Conservation (phyloP, 2,329 filamentous ascomycete genomes). For the Colletotrichum liriopes region DNA sequence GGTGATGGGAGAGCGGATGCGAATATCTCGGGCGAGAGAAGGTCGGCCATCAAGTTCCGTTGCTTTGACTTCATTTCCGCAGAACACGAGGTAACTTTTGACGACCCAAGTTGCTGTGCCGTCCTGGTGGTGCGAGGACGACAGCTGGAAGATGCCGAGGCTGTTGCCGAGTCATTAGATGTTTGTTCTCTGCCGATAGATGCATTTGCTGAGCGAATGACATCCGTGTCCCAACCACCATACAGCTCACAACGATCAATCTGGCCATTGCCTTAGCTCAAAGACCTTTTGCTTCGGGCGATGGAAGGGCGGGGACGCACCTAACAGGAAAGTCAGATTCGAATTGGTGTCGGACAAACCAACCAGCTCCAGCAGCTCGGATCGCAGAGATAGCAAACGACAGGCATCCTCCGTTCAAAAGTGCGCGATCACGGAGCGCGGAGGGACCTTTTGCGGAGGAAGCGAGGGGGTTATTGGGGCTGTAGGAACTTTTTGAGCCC, state of each 20-base stretch:
- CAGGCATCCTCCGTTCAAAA: constrained; percentile 5
- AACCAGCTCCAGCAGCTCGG: constrained; percentile 28
- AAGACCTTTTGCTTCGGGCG: constrained; percentile 26
- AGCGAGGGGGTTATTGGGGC: neutral
- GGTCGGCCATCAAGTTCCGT: neutral
- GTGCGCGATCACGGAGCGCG: neutral
- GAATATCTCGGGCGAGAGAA: neutral
- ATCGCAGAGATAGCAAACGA: neutral
- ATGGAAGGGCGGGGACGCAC: constrained; percentile 8
- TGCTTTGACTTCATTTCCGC: neutral
- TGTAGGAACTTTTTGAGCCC: constrained; percentile 34
- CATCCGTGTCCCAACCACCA: neutral
- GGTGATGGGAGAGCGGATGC: neutral
- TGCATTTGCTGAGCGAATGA: constrained; percentile 3
- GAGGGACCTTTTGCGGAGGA: constrained; percentile 21
- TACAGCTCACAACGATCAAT: neutral
- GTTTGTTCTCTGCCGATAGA: neutral
- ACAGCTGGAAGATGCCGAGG: constrained; percentile 4
- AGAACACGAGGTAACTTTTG: too few species aligned
- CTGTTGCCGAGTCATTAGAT: constrained; percentile 26
- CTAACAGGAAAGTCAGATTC: constrained; percentile 18
- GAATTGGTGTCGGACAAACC: constrained; percentile 14
- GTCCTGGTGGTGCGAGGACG: neutral
- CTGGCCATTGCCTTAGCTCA: neutral
- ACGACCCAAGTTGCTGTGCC: neutral